Evolutionary conservation across 2,329 filamentous ascomycete species (phyloP).

Genomic region (Nothopassalora personata): DNA sequence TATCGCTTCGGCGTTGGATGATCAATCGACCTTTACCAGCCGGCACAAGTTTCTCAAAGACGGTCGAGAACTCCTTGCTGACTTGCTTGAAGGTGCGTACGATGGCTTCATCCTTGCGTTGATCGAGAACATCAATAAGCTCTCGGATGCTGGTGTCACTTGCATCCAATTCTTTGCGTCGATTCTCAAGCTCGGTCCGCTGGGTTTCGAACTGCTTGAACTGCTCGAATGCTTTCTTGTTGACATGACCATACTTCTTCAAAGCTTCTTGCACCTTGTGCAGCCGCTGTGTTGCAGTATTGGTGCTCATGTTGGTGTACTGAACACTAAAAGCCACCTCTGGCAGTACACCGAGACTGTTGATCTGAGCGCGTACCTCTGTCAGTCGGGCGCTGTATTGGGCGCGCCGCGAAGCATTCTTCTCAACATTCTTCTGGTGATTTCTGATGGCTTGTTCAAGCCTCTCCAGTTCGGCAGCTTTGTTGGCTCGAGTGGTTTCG

Average conservation of each 20-base stretch:
- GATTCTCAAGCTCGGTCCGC: constrained; percentile 77
- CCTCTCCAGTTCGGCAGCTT: constrained; percentile 68
- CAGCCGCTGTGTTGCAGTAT: constrained; percentile 60
- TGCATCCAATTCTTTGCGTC: constrained; percentile 78
- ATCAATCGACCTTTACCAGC: constrained; percentile 86
- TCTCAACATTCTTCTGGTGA: constrained; percentile 85
- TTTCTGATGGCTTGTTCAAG: constrained; percentile 73
- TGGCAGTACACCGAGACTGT: constrained; percentile 85
- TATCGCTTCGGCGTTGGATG: constrained; percentile 85
- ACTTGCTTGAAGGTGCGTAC: constrained; percentile 98
- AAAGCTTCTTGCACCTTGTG: constrained; percentile 88
- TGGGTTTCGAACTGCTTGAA: constrained; percentile 96
- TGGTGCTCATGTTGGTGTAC: constrained; percentile 76
- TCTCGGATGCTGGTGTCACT: constrained; percentile 86
- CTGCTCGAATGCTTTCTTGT: constrained; percentile 99
- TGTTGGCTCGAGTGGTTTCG: constrained; percentile 56
- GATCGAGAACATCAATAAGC: constrained; percentile 85
- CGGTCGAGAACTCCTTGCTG: constrained; percentile 81
- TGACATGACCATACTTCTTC: constrained; percentile 96
- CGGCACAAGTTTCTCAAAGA: constrained; percentile 92
- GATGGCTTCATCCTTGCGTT: constrained; percentile 95
- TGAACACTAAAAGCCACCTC: constrained; percentile 84
- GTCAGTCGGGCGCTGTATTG: constrained; percentile 69
- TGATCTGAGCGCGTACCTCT: constrained; percentile 82
- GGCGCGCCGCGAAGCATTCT: constrained; percentile 82